phyloP scores from a whole-genome alignment of 116 monocot species.

The Papilionanthe hybrid region DNA sequence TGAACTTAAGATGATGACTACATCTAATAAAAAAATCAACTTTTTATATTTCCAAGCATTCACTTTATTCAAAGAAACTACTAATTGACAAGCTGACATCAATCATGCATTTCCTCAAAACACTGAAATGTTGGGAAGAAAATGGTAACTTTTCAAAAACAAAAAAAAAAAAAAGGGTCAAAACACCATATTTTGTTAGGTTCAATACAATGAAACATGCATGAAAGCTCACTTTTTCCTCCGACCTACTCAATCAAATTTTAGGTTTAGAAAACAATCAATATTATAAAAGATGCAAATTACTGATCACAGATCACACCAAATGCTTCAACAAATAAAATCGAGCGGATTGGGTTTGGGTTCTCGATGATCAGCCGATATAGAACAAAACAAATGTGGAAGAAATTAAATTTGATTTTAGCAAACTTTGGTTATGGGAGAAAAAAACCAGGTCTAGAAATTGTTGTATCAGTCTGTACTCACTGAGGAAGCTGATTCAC shows the following conservation, averaged over 20 bases:
- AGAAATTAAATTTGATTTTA: not conserved
- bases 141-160: no score
- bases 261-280: not conserved
- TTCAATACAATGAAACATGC: no score
- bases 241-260: not conserved
- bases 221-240: no score
- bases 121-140: no score
- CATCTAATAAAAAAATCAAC: no score
- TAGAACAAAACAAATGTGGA: not conserved
- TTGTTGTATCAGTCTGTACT: not conserved
- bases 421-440: conserved; percentile 2
- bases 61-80: no score
- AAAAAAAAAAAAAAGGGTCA: no score
- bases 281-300: not conserved
- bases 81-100: no score
- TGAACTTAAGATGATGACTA: no score
- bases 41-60: no score
- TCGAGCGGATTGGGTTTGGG: not conserved
- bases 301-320: not conserved
- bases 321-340: not conserved
- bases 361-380: not conserved
- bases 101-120: no score
- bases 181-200: no score
- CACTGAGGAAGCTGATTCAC: conserved; percentile 11
- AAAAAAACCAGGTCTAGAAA: not conserved